Base-by-base conservation (phyloP, 805 yeast genomes). In the Myxozyma neotropica region DNA sequence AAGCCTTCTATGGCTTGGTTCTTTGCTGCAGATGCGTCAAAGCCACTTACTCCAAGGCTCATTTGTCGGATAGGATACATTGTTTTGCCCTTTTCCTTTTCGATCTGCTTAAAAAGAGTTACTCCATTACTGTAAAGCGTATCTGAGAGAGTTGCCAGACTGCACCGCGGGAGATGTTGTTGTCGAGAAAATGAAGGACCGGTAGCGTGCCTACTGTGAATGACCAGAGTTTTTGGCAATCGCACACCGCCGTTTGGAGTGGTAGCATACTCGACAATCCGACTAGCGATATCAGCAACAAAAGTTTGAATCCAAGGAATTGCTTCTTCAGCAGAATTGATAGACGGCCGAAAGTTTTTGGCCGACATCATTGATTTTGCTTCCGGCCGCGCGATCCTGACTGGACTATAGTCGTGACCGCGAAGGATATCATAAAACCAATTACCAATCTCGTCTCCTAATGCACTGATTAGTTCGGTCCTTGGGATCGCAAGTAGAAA, bases 361-460 rank as follows among this genome's bases (percentile, higher is more conserved):
- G 85, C 85, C 0, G 97, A 87, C 74, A 85, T 85, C 98, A 94
- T 93, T 0, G 96, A 85, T 70, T 91, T 89, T 7, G 88, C 78
- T 26, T 84, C 83, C 0, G 84, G 81, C 48, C 87, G 77, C 12
- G 81, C 77, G 13, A 17, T 13, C 7, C 78, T 77, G 4, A 94
- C 74, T 23, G 84, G 85, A n/a, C 77, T 77, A 39, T 74, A 66
- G 58, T 78, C 78, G 8, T 77, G 73, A 0, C 98, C 98, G 31
- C 91, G 75, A 0, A 86, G 85, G 24, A 90, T 70, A 13, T 82
- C 74, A 69, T 78, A 85, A 1, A 94, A 69, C 63, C 81, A 81
- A 8, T 73, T 73, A 0, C 89, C 87, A 21, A 86, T 65, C 23
- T 70, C 74, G 40, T 78, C 79, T 33, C 82, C 84, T 3, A 80